Conservation (phyloP, 2,329 filamentous ascomycete genomes). For the Colletotrichum viniferum region DNA sequence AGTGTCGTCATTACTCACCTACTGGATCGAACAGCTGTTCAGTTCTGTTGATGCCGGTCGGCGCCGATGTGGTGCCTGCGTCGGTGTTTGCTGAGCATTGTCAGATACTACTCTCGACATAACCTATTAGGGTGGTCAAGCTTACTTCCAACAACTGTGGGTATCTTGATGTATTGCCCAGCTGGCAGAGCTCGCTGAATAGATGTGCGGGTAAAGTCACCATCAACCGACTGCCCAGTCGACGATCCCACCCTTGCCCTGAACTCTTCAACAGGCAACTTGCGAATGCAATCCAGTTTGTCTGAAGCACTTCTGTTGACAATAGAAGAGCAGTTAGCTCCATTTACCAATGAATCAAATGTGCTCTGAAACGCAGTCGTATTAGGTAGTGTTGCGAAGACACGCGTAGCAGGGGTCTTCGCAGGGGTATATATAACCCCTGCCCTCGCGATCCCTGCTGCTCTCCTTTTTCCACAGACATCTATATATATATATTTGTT, state of each 20-base stretch:
- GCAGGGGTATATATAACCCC: no score
- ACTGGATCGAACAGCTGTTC: conserved; percentile 43
- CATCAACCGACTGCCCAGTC: conserved; percentile 35
- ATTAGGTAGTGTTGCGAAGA: neutral
- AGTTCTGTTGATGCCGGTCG: conserved; percentile 56
- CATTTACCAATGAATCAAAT: conserved; percentile 5
- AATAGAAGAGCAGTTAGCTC: conserved; percentile 17
- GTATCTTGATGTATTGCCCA: conserved; percentile 66
- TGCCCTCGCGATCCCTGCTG: no score
- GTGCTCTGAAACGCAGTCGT: conserved; percentile 37
- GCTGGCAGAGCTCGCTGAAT: conserved; percentile 53
- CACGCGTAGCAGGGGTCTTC: no score
- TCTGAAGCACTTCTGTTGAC: conserved; percentile 8
- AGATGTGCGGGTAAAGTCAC: conserved; percentile 39
- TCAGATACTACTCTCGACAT: neutral
- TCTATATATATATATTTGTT: no score
- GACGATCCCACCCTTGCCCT: conserved; percentile 29
- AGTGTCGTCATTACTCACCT: conserved; percentile 23
- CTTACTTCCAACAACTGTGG: conserved; percentile 60
- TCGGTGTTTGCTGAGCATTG: conserved; percentile 56
- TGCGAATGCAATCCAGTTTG: conserved; percentile 32
- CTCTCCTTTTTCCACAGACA: no score
- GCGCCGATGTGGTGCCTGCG: conserved; percentile 62
- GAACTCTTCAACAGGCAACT: conserved; percentile 32
- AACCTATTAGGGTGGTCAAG: neutral